Base-by-base conservation (phyloP, 2,329 filamentous ascomycete species). In the Blastomyces silverae region DNA sequence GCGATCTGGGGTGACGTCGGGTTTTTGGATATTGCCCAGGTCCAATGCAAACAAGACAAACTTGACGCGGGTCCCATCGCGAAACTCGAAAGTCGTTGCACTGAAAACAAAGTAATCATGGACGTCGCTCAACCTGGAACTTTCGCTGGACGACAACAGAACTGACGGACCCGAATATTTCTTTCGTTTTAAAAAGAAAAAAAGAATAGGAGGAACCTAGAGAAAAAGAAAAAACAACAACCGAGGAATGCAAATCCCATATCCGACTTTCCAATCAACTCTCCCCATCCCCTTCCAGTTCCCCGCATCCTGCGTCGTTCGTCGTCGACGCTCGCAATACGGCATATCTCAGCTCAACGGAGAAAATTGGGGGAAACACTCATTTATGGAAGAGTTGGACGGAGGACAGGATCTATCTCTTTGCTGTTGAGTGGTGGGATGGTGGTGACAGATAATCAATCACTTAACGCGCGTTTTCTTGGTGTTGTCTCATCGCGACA, bases 321-420 rank as follows among this genome's bases (percentile, higher is more conserved):
- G 8, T 25, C 46, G 8, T 22, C 46, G 46, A n/a, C n/a, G 44
- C n/a, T 22, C n/a, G 22, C 46, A 20, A 48, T 8, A 48, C 20
- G 20, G 3, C 17, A 22, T 25, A 55, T 17, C 6, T 28, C 52
- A 55, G 25, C 17, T 28, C 17, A 31, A 17, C 28, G 28, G 13
- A 17, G 15, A 25, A 55, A 17, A 55, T 5, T 31, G 25, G 52
- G 52, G 25, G 28, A 34, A 20, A 4, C 25, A 3, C 2, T 55
- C 28, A 55, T 55, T 55, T 55, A 55, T 55, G 52, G 52, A 55
- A 55, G 28, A 55, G 28, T 31, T 55, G 11, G 52, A 34, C 13
- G 3, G 6, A n/a, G 46, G 52, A 25, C 22, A 11, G 52, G 13
- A 55, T 17, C 52, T 17, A 28, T 17, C 8, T 53, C 25, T 28